Evolutionary conservation across 768 basidiomycete genomes (phyloP).

Genomic region (Clitopilus passeckerianus): DNA sequence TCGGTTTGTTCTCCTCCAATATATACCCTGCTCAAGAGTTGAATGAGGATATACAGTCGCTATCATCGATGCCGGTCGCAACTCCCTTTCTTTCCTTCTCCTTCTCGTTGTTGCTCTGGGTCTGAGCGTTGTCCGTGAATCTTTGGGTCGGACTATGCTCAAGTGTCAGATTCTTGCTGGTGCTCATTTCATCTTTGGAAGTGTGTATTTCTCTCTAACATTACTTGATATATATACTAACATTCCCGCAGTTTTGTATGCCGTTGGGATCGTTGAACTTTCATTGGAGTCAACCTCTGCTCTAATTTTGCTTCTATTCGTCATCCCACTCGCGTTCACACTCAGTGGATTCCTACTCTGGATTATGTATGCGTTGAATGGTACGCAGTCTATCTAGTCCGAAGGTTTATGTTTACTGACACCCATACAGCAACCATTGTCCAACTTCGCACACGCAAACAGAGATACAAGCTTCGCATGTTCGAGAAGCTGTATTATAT

Average conservation of each 20-base stretch:
- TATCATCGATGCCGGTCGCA: conserved; percentile 92
- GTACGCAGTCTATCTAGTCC: conserved; percentile 35
- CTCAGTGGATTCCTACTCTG: conserved; percentile 95
- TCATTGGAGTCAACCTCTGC: conserved; percentile 89
- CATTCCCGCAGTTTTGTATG: conserved; percentile 66
- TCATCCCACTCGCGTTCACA: conserved; percentile 92
- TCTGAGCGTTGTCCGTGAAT: conserved; percentile 86
- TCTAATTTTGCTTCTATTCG: conserved; percentile 78
- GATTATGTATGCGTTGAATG: conserved; percentile 90
- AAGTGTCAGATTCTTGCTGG: conserved; percentile 77
- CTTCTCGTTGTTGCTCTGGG: conserved; percentile 90
- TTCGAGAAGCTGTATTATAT: conserved; percentile 85
- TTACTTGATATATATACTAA: neutral
- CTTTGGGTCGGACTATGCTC: conserved; percentile 79
- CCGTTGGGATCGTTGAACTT: conserved; percentile 91
- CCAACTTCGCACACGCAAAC: conserved; percentile 82
- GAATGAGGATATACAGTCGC: conserved; percentile 49
- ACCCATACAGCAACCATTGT: conserved; percentile 67
- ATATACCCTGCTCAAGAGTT: neutral
- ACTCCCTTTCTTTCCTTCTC: conserved; percentile 94
- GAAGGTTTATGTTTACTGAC: neutral
- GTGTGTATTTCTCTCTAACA: conserved; percentile 37
- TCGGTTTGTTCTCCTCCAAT: conserved; percentile 49
- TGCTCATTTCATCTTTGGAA: conserved; percentile 91
- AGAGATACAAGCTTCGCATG: conserved; percentile 83